Evolutionary conservation across 2,329 filamentous ascomycete species (phyloP).

Genomic region (Ophiocordyceps unilateralis): DNA sequence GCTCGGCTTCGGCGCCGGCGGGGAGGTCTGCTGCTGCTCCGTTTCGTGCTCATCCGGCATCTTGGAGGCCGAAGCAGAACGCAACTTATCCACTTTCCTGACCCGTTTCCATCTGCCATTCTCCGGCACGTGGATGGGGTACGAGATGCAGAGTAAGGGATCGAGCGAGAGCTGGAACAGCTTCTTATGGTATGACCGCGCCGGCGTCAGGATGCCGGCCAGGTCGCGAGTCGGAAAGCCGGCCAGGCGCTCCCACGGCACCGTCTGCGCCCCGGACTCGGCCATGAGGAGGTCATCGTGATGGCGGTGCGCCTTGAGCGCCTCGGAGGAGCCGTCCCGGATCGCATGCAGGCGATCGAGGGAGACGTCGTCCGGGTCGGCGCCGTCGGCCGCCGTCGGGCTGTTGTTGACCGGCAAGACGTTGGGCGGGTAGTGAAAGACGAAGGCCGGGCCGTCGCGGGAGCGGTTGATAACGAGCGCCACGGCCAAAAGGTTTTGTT

Average conservation of each 20-base stretch:
- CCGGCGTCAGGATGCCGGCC: conserved; percentile 63
- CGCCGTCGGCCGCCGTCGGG: conserved; percentile 13
- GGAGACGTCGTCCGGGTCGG: conserved; percentile 33
- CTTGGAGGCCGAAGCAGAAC: conserved; percentile 15
- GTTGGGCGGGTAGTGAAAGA: conserved; percentile 74
- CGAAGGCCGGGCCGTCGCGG: conserved; percentile 62
- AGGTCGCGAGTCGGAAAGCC: conserved; percentile 62
- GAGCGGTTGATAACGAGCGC: conserved; percentile 59
- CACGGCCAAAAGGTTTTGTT: conserved; percentile 47
- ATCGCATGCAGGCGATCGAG: conserved; percentile 25
- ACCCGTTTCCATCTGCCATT: conserved; percentile 63
- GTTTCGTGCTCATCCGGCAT: conserved; percentile 16
- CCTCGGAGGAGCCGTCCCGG: conserved; percentile 15
- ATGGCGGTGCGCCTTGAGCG: conserved; percentile 28
- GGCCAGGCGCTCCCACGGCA: conserved; percentile 56
- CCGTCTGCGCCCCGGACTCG: conserved; percentile 37
- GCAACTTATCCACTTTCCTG: conserved; percentile 30
- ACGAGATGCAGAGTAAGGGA: conserved; percentile 63
- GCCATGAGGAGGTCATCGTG: conserved; percentile 38
- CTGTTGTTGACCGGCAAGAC: conserved; percentile 21
- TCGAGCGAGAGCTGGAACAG: conserved; percentile 71
- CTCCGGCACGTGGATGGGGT: conserved; percentile 66
- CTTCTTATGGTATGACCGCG: conserved; percentile 59
- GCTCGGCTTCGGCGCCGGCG: conserved; percentile 9
- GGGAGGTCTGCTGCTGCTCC: too few species aligned